Base-by-base conservation (phyloP, 352 stramenopile genomes). In the Pythium sukuiense region DNA sequence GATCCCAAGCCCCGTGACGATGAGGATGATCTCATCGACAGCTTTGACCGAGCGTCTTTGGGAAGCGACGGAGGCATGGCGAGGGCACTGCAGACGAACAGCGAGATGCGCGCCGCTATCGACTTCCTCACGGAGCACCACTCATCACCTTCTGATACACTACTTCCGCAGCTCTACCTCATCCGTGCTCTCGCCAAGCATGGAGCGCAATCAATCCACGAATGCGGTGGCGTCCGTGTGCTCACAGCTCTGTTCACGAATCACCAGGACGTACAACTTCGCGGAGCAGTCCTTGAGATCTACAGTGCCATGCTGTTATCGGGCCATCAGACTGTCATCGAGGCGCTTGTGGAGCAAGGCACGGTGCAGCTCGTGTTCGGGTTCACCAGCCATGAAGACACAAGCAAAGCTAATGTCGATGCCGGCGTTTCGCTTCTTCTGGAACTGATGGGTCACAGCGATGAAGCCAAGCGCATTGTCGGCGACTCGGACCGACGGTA, bases 361-460 rank as follows among this genome's bases (percentile, higher is more conserved):
- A 37, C 66, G 2, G 48, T 71, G 27, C 24, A 53, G 53, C 14
- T 60, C 5, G 29, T 71, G 0, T 71, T 71, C 30, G 58, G 61
- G 9, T 58, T 48, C 12, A 41, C 66, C 3, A 33, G 12, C 18
- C 32, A 39, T 13, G 13, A 46, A 3, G 35, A 37, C 14, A 60
- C 53, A 0, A 59, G 32, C 24, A 55, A 59, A 29, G 30, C 32
- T 6, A 35, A 66, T 7, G 45, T 59, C 4, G 29, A 67, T 32
- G 29, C 54, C 11, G 62, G 55, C 24, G 29, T 66, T 20, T 61
- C 55, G 37, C 50, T 72, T 24, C 49, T 72, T 20, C 55, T 72
- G n/a, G 59, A 72, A 30, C 60, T 72, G 1, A 59, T 72, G 46
- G 55, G 45, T 9, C 66, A 60, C 12, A 65, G 59, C 7, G 66